Evolutionary conservation across 2,329 filamentous ascomycete species (phyloP).

Genomic region (Diaporthe nobilis): DNA sequence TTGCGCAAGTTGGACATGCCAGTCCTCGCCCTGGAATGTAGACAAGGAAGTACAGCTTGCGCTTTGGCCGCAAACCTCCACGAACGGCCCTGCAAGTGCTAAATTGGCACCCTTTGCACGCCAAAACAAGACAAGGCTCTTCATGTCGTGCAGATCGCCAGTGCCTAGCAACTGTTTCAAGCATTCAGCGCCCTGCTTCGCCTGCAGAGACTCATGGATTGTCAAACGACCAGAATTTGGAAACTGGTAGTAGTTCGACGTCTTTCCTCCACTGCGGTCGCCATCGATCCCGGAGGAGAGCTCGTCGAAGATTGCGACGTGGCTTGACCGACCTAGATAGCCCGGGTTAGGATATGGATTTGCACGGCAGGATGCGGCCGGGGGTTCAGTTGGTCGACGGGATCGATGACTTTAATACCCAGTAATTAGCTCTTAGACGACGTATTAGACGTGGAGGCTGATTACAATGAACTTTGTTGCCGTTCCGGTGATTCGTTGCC

Average conservation of each 20-base stretch:
- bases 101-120: neutral
- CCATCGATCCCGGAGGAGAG: constrained; percentile 38
- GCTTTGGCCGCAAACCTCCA: neutral
- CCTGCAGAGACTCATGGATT: neutral
- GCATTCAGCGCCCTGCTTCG: neutral
- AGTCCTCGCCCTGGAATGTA: neutral
- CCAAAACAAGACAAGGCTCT: neutral
- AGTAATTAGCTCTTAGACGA: neutral
- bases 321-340: constrained; percentile 50
- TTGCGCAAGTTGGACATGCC: neutral
- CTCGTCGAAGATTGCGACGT: constrained; percentile 51
- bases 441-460: neutral
- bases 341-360: constrained; percentile 51
- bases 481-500: neutral
- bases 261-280: neutral
- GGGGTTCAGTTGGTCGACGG: neutral
- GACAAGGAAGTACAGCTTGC: neutral
- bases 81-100: neutral
- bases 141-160: neutral
- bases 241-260: neutral
- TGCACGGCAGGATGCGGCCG: neutral
- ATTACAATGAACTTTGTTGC: neutral
- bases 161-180: neutral
- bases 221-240: neutral
- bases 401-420: neutral